Percentiles rank a stretch among this genome's conserved stretches.
Conservation (phyloP, 2,329 filamentous ascomycete genomes). For the Xylariaceae sp. region DNA sequence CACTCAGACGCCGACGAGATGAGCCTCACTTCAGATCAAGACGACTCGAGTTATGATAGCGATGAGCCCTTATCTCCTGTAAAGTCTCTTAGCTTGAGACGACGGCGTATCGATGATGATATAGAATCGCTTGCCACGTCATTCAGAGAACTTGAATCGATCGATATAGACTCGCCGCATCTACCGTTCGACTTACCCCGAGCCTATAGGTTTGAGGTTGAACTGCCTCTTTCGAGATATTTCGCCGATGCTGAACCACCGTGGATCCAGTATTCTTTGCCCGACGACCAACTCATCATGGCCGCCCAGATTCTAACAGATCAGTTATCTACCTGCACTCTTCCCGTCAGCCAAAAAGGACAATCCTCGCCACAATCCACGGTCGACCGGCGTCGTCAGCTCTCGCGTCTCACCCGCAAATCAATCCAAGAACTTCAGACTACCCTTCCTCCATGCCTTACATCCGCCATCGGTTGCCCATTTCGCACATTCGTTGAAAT, state of each 20-base stretch:
- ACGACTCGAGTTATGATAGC: constrained; percentile 54
- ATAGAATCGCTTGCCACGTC: constrained; percentile 55
- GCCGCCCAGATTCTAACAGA: constrained; percentile 73
- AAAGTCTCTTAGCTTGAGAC: constrained; percentile 48
- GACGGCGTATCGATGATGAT: constrained; percentile 54
- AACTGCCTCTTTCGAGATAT: constrained; percentile 56
- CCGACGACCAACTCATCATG: constrained; percentile 65
- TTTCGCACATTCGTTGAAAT: constrained; percentile 58
- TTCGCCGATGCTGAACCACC: constrained; percentile 63
- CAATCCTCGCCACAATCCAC: constrained; percentile 34
- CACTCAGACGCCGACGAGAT: constrained; percentile 51
- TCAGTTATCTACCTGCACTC: constrained; percentile 61
- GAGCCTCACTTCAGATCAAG: constrained; percentile 58
- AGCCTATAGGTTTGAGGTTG: constrained; percentile 51
- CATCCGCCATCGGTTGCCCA: constrained; percentile 44
- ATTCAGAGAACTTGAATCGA: constrained; percentile 50
- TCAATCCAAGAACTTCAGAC: constrained; percentile 53
- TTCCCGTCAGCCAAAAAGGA: constrained; percentile 37
- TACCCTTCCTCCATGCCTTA: constrained; percentile 49
- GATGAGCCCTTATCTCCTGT: constrained; percentile 54
- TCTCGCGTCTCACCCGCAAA: constrained; percentile 48
- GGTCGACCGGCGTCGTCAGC: constrained; percentile 42
- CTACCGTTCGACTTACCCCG: constrained; percentile 53
- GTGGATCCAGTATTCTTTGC: constrained; percentile 46
- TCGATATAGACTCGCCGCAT: constrained; percentile 51